Conservation (phyloP, 345 rosid genomes). For the Lumnitzera littorea region DNA sequence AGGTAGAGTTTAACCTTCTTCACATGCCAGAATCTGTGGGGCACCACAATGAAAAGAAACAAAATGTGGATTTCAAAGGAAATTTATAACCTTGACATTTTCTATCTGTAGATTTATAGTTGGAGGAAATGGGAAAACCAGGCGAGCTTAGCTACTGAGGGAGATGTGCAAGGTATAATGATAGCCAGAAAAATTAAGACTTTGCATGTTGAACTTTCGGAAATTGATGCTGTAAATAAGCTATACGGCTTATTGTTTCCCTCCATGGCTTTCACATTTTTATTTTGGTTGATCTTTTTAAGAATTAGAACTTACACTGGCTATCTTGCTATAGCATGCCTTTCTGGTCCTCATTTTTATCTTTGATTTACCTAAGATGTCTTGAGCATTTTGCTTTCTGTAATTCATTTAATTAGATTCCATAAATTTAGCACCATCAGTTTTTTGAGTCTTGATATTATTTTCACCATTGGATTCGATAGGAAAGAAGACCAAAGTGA, state of each 20-base stretch:
- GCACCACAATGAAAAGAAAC: background rate
- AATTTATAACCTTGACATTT: background rate
- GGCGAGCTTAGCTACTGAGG: constrained; percentile 43
- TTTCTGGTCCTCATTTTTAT: too few species aligned
- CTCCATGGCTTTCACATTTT: too few species aligned
- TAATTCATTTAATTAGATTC: background rate
- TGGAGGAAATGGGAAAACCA: constrained; percentile 93
- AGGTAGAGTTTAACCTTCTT: constrained; percentile 40
- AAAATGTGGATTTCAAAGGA: background rate
- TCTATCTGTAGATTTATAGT: constrained; percentile 59
- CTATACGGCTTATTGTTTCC: too few species aligned
- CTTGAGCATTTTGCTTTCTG: too few species aligned
- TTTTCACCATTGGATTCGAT: constrained; percentile 6
- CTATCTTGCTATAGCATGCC: too few species aligned
- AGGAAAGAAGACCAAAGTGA: constrained; percentile 66
- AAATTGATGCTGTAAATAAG: too few species aligned
- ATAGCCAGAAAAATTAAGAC: background rate
- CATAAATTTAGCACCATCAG: background rate
- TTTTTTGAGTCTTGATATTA: background rate
- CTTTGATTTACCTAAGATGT: too few species aligned
- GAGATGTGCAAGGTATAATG: constrained; percentile 46
- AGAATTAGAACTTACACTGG: too few species aligned
- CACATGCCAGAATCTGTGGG: background rate
- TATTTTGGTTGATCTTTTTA: too few species aligned
- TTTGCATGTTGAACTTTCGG: too few species aligned